A percentile compares a stretch with the other conserved stretches of the same genome.
Evolutionary conservation across 176 grass and related monocot species (phyloP).

Genomic region (Hsuehochloa calcarea): DNA sequence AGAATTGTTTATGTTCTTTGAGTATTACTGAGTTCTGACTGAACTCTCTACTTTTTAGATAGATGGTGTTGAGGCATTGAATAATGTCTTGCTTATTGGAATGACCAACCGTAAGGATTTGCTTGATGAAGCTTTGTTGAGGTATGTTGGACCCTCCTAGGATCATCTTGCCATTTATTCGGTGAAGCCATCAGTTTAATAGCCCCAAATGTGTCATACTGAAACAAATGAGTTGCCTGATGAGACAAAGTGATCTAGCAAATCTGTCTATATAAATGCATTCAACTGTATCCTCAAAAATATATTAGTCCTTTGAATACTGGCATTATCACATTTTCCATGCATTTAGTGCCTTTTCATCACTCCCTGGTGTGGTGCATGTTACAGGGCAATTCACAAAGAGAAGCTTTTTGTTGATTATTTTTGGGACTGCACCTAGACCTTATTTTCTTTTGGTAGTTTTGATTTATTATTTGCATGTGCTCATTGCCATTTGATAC

Average conservation of each 20-base stretch:
- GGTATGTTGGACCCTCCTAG: no score
- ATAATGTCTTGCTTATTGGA: conserved; percentile 98
- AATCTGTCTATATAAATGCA: neutral
- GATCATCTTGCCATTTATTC: no score
- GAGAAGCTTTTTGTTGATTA: neutral
- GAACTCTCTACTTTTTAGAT: conserved; percentile 60
- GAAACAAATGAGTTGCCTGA: no score
- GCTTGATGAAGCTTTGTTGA: conserved; percentile 91
- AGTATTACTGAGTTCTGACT: conserved; percentile 23
- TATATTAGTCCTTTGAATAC: neutral
- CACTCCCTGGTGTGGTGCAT: conserved; percentile 14
- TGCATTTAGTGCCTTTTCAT: conserved; percentile 14
- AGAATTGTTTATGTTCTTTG: conserved; percentile 15
- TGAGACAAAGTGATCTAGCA: neutral
- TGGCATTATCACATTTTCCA: neutral
- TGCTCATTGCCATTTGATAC: conserved; percentile 28
- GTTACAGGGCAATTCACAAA: neutral
- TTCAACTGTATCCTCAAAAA: neutral
- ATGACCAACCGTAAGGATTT: conserved; percentile 99
- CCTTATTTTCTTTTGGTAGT: conserved; percentile 14
- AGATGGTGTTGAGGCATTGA: conserved; percentile 92
- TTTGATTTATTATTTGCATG: conserved; percentile 7
- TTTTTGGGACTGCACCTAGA: neutral
- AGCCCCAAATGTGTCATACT: no score
- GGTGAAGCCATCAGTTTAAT: no score